Percentiles rank a stretch among this genome's conserved stretches.
Evolutionary conservation across 139 green algal genomes (phyloP).

Genomic region (Tetraselmis striata): DNA sequence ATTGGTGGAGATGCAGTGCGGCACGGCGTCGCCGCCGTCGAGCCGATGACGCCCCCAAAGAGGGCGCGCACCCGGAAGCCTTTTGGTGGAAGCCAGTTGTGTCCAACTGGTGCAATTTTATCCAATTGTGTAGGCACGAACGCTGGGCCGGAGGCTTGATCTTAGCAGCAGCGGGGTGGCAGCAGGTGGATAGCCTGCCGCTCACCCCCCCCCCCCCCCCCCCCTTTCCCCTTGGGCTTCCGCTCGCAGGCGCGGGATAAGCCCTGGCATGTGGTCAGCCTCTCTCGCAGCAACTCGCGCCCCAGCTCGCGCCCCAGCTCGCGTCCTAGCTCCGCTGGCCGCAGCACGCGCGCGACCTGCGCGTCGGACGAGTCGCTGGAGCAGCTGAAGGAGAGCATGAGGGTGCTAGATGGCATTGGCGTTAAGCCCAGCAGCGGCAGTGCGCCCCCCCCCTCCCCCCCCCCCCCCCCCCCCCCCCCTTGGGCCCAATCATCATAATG

Average conservation of each 20-base stretch:
- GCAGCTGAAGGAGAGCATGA: neutral
- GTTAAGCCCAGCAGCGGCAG: too few relatives aligned
- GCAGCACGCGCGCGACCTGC: neutral
- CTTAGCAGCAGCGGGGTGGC: too few relatives aligned
- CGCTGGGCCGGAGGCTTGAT: too few relatives aligned
- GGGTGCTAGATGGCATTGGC: neutral
- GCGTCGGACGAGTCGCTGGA: neutral
- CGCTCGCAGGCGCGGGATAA: neutral
- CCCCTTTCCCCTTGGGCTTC: neutral
- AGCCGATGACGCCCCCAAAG: too few relatives aligned
- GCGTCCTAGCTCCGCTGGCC: neutral
- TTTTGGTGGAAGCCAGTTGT: neutral
- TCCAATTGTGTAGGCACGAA: neutral
- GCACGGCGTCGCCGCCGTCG: too few relatives aligned
- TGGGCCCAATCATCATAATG: too few relatives aligned
- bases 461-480: too few relatives aligned
- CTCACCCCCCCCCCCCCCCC: too few relatives aligned
- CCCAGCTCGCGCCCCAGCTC: neutral
- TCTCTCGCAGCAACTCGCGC: neutral
- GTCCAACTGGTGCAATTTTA: neutral
- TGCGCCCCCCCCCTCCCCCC: too few relatives aligned
- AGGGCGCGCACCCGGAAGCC: neutral
- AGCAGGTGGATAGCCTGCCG: neutral
- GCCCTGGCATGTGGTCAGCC: neutral
- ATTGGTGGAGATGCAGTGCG: too few relatives aligned